These are phyloP conservation scores for Madurella mycetomatis DNA, from an alignment of 2,329 filamentous ascomycete genomes.

Conservation along the genomic window DNA sequence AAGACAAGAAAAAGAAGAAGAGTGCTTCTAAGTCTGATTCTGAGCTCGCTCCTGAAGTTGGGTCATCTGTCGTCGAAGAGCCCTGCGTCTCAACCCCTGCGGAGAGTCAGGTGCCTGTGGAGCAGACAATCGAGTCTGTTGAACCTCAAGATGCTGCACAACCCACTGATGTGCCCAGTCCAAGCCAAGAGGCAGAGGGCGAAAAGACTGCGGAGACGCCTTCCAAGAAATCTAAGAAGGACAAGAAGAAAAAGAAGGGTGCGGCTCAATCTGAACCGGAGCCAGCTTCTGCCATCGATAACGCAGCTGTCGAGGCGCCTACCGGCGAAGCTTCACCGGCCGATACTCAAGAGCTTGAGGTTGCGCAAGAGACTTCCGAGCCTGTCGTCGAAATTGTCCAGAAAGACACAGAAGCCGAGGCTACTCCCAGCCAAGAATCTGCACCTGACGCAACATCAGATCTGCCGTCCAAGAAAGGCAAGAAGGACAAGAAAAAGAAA, in stretches of 20 bases:
- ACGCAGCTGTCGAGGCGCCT: not conserved
- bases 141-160: not conserved
- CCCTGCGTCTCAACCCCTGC: not conserved
- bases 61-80: not conserved
- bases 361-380: not conserved
- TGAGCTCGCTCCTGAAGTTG: not conserved
- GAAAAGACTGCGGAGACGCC: not conserved
- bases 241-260: conserved; percentile 19
- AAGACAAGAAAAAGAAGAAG: conserved; percentile 26
- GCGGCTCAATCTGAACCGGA: not conserved
- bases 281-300: not conserved
- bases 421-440: not conserved
- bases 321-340: not conserved
- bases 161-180: not conserved
- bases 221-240: conserved; percentile 20
- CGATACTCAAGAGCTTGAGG: not conserved
- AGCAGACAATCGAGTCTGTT: not conserved
- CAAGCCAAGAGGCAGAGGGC: not conserved
- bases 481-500: conserved; percentile 40
- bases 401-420: not conserved
- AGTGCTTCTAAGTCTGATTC: not conserved
- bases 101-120: not conserved
- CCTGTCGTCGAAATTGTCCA: not conserved
- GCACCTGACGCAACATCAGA: not conserved
- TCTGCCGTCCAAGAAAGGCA: conserved; percentile 26